Evolutionary conservation across 768 basidiomycete species (phyloP).

Genomic region (Serendipita indica): DNA sequence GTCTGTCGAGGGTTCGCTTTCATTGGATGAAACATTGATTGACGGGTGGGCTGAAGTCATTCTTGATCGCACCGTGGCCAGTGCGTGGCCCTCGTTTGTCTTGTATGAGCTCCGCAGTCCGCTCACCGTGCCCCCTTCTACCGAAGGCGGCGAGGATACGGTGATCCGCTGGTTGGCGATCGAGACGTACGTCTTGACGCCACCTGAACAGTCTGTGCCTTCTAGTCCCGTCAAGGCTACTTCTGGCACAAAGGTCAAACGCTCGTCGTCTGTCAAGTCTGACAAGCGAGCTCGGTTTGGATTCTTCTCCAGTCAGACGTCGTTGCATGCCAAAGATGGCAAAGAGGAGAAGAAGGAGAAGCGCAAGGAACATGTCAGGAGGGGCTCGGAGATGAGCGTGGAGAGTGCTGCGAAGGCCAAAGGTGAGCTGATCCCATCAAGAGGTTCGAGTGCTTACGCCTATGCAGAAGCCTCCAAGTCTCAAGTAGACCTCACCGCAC

Average conservation of each 20-base stretch:
- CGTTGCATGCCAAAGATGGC: background rate
- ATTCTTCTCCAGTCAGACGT: slow-evolving; percentile 6
- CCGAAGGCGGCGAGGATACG: background rate
- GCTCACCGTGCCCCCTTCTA: background rate
- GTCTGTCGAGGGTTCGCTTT: background rate
- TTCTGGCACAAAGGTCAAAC: slow-evolving; percentile 3
- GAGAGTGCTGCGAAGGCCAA: background rate
- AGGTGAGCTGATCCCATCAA: background rate
- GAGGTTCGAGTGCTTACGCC: background rate
- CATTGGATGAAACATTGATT: background rate
- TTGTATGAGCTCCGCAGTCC: background rate
- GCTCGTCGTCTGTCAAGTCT: slow-evolving; percentile 7
- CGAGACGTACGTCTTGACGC: background rate
- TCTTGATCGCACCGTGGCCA: background rate
- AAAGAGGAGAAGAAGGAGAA: slow-evolving; percentile 10
- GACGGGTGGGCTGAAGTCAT: slow-evolving; percentile 1
- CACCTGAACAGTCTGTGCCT: background rate
- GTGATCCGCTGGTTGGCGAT: background rate
- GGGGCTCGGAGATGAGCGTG: background rate
- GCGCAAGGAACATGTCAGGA: background rate
- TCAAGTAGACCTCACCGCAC: background rate
- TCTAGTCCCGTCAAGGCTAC: slow-evolving; percentile 8
- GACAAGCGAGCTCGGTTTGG: slow-evolving; percentile 2
- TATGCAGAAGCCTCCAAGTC: background rate
- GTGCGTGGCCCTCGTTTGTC: background rate